Base-by-base conservation (phyloP, 2,329 filamentous ascomycete genomes). In the Cercospora sesami region DNA sequence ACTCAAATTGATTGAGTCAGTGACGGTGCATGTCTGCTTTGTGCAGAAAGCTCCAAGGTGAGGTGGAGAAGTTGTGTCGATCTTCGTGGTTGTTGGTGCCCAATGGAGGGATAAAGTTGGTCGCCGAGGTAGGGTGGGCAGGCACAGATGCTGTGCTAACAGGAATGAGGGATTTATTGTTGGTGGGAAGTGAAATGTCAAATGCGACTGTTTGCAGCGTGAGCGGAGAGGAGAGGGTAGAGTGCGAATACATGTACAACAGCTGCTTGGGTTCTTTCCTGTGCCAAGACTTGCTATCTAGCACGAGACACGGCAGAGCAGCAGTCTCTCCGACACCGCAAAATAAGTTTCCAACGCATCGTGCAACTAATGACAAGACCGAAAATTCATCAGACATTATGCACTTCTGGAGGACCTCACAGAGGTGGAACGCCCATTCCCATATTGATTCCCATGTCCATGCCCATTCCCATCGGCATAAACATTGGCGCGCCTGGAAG, bases 351-450 rank as follows among this genome's bases (percentile, higher is more conserved):
- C 30, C 9, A 9, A 31, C 4, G 7, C 30, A 31, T 2, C 10
- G 4, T 1, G 31, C 31, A 36, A 36, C 4, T 36, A 36, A 36
- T 14, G 31, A 39, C 36, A 39, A n/a, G 3, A 51, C 21, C 45
- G 45, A 16, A 14, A 42, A 26, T 1, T 51, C 45, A 14, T 51
- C 12, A 51, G 21, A 26, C 45, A 23, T 23, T 51, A 51, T 23
- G 9, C 45, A 6, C 1, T 16, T 23, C 18, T 51, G 10, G 16
- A 16, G 9, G 1, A n/a, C 18, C 21, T 51, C 12, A 12, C 7
- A 26, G 45, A 51, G n/a, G n/a, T n/a, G n/a, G n/a, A n/a, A n/a
- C n/a, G n/a, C 53, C 63, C 53, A 45, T 42, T 2, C 62, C 62
- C 62, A 64, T 57, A 12, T 36, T 18, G 30, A 57, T 57, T 16